Evolutionary conservation across 441 rosid species (phyloP).

Genomic region (Kokia cookei): DNA sequence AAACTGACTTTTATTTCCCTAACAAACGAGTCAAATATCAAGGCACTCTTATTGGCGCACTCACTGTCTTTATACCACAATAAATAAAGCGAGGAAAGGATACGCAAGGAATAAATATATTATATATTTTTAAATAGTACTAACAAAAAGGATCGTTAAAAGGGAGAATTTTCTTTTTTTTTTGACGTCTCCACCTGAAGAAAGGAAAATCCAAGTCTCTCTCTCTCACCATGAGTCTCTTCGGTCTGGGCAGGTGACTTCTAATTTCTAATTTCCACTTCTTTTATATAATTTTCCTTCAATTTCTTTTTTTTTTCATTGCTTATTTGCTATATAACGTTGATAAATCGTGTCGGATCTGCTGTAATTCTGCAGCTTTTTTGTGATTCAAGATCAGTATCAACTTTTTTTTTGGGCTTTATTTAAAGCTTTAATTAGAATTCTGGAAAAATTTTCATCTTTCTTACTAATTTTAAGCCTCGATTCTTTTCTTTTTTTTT

Average conservation of each 20-base stretch:
- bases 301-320: neutral
- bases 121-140: neutral
- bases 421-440: neutral
- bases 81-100: neutral
- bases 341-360: neutral
- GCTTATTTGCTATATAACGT: neutral
- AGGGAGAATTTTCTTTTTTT: neutral
- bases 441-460: neutral
- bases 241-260: constrained; percentile 62
- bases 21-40: neutral
- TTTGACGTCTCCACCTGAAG: constrained; percentile 12
- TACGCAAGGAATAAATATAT: neutral
- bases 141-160: neutral
- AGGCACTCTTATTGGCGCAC: neutral
- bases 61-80: neutral
- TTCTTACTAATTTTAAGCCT: neutral
- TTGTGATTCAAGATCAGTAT: neutral
- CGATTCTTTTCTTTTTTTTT: neutral
- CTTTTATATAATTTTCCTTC: neutral
- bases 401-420: neutral
- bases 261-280: neutral
- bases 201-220: neutral
- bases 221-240: constrained; percentile 53
- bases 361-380: neutral
- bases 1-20: neutral